phyloP scores from a whole-genome alignment of 1,284 basidiomycete genomes.

The Leccinum fallax region DNA sequence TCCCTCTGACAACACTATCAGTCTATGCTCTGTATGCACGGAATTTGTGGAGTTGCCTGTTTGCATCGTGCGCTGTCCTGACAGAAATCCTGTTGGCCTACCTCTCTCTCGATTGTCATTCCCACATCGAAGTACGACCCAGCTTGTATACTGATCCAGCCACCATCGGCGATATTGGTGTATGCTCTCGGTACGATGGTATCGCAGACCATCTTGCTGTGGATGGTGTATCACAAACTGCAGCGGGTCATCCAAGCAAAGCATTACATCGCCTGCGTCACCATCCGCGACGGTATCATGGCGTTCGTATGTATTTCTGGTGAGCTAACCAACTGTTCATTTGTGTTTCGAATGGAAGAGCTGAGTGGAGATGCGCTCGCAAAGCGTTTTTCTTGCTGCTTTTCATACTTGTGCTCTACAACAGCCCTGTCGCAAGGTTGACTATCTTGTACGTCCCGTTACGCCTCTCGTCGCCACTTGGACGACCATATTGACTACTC shows the following conservation, averaged over 20 bases:
- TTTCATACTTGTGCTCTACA: conserved; percentile 4
- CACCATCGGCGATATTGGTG: conserved; percentile 12
- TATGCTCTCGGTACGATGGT: conserved; percentile 13
- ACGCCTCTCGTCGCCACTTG: background rate
- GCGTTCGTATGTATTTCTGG: conserved; percentile 20
- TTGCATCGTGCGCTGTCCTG: conserved; percentile 12
- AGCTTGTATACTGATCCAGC: conserved; percentile 10
- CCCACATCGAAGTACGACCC: conserved; percentile 15
- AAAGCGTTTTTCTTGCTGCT: conserved; percentile 13
- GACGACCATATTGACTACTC: conserved; percentile 1
- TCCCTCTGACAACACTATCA: conserved; percentile 2
- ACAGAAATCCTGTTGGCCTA: conserved; percentile 9
- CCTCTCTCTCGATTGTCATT: conserved; percentile 1
- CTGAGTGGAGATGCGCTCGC: background rate
- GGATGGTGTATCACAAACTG: conserved; percentile 20
- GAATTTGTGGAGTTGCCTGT: background rate
- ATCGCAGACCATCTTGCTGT: conserved; percentile 23
- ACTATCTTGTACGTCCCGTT: conserved; percentile 17
- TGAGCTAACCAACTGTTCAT: conserved; percentile 6
- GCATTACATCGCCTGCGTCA: conserved; percentile 16
- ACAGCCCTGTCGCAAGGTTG: conserved; percentile 10
- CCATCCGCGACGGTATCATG: conserved; percentile 28
- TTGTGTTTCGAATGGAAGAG: background rate
- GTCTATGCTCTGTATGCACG: conserved; percentile 24
- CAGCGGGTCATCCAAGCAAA: background rate